Conservation (phyloP, 805 yeast genomes). For the Saccharomycopsis malanga region DNA sequence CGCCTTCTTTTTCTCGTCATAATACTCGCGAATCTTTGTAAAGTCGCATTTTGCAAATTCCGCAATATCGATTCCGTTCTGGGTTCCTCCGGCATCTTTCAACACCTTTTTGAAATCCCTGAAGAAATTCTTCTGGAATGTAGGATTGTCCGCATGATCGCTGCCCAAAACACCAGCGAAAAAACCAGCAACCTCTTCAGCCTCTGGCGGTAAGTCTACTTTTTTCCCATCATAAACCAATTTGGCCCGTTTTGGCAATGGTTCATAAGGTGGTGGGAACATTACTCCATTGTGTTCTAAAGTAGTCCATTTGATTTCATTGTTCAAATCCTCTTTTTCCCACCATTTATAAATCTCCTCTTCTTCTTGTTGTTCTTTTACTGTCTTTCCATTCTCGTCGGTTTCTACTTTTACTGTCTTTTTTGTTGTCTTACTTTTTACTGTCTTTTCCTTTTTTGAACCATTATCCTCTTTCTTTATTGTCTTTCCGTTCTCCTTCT, state of each 20-base stretch:
- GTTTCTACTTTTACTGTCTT: constrained; percentile 21
- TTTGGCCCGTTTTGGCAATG: constrained; percentile 71
- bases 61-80: constrained; percentile 35
- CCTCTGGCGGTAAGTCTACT: constrained; percentile 65
- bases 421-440: constrained; percentile 6
- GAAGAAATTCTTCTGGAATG: constrained; percentile 82
- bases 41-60: constrained; percentile 73
- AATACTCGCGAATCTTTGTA: constrained; percentile 61
- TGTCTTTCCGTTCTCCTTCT: constrained; percentile 19
- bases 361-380: constrained; percentile 29
- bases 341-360: constrained; percentile 75
- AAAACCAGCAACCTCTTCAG: constrained; percentile 96
- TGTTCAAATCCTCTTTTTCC: constrained; percentile 70
- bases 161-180: constrained; percentile 82
- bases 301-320: constrained; percentile 77
- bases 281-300: constrained; percentile 85
- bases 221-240: constrained; percentile 71
- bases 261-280: constrained; percentile 89
- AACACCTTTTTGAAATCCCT: constrained; percentile 66
- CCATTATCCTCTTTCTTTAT: constrained; percentile 22
- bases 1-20: constrained; percentile 60
- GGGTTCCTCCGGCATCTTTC: constrained; percentile 61
- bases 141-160: constrained; percentile 83
- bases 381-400: constrained; percentile 22
- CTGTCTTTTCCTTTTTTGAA: constrained; percentile 3